These are phyloP conservation scores for Penicillium sp. DNA, from an alignment of 2,329 filamentous ascomycete genomes.

Conservation along the genomic window DNA sequence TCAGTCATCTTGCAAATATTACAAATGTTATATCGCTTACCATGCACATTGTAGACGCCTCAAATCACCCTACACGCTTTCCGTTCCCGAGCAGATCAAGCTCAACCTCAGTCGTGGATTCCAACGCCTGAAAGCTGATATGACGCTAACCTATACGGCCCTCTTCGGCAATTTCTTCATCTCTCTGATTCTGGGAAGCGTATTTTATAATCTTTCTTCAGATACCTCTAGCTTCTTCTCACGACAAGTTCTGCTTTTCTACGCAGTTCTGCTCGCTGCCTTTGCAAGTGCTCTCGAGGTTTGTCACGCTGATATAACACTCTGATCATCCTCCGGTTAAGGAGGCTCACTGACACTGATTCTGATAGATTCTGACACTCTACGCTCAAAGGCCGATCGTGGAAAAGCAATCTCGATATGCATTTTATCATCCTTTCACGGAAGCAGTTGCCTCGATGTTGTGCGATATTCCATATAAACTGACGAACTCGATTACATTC, in stretches of 20 bases:
- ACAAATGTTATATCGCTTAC: no score
- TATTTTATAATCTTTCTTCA: conserved; percentile 76
- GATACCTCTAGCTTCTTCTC: conserved; percentile 71
- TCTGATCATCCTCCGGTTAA: no score
- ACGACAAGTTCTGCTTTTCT: conserved; percentile 79
- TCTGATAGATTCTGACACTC: conserved; percentile 70
- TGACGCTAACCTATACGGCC: conserved; percentile 68
- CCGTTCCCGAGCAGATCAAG: conserved; percentile 71
- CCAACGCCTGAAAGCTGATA: conserved; percentile 73
- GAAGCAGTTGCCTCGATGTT: conserved; percentile 87
- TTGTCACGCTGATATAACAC: not conserved
- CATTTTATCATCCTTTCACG: conserved; percentile 87
- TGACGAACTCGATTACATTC: conserved; percentile 74
- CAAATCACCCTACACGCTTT: conserved; percentile 80
- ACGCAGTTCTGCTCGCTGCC: conserved; percentile 81
- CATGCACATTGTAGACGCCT: conserved; percentile 53
- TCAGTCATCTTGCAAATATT: no score
- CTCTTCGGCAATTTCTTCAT: conserved; percentile 65
- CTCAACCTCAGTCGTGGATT: conserved; percentile 81
- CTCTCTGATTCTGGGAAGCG: conserved; percentile 51
- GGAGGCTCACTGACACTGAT: not conserved
- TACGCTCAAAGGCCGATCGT: conserved; percentile 91
- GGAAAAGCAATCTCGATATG: conserved; percentile 85
- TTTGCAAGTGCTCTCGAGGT: conserved; percentile 51
- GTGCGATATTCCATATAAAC: conserved; percentile 81